phyloP scores from a whole-genome alignment of 2,329 filamentous ascomycete genomes.

The Pestalotiopsis sp. region DNA sequence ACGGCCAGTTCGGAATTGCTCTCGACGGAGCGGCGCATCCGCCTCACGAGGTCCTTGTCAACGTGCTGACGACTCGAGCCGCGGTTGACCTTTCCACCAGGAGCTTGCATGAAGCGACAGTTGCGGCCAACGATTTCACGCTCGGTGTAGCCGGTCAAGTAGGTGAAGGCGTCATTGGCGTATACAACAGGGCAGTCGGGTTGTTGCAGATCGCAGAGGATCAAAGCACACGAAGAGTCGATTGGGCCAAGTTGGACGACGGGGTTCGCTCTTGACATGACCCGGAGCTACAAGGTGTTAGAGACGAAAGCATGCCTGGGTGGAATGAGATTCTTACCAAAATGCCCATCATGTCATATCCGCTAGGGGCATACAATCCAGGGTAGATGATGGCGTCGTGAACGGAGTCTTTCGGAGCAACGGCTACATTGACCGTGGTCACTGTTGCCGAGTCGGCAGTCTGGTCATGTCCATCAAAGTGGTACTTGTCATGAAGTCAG shows the following conservation, averaged over 20 bases:
- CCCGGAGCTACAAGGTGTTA: slow-evolving; percentile 47
- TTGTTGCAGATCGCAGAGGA: slow-evolving; percentile 76
- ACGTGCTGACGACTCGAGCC: slow-evolving; percentile 66
- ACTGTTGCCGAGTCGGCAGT: slow-evolving; percentile 12
- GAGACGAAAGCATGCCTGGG: not conserved
- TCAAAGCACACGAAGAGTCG: slow-evolving; percentile 81
- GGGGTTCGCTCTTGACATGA: slow-evolving; percentile 72
- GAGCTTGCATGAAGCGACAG: slow-evolving; percentile 82
- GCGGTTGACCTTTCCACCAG: slow-evolving; percentile 65
- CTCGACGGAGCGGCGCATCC: slow-evolving; percentile 49
- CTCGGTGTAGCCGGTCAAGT: slow-evolving; percentile 77
- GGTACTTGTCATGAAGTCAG: slow-evolving; percentile 16
- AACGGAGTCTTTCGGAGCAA: slow-evolving; percentile 21
- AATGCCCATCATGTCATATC: slow-evolving; percentile 58
- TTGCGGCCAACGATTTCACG: slow-evolving; percentile 78
- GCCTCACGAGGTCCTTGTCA: slow-evolving; percentile 65
- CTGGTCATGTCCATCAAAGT: slow-evolving; percentile 12
- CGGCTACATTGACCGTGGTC: not conserved
- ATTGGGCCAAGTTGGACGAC: slow-evolving; percentile 80
- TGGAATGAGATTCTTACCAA: slow-evolving; percentile 42
- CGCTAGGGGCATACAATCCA: slow-evolving; percentile 56
- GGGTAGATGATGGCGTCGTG: slow-evolving; percentile 56
- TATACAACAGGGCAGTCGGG: slow-evolving; percentile 83
- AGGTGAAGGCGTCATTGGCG: slow-evolving; percentile 77
- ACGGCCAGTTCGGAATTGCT: slow-evolving; percentile 49